These are phyloP conservation scores for Tremella fuciformis DNA, from an alignment of 768 basidiomycete species.

Conservation along the genomic window DNA sequence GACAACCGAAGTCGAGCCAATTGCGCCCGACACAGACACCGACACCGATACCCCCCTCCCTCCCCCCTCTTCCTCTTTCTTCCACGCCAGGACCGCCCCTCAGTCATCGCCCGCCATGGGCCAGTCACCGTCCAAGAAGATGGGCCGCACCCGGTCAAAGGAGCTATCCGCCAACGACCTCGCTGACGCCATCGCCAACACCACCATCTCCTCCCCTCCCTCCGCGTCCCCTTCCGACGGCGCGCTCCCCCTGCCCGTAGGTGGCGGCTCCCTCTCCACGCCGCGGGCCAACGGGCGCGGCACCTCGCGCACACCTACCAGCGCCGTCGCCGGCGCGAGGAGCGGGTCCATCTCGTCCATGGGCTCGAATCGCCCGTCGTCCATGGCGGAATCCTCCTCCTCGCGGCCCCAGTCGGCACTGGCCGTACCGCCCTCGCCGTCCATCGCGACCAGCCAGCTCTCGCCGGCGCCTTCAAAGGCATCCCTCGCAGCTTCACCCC, in stretches of 20 bases:
- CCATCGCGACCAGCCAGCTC: slow-evolving; percentile 61
- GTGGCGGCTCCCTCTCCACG: slow-evolving; percentile 22
- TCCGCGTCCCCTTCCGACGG: slow-evolving; percentile 10
- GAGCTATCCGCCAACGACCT: slow-evolving; percentile 45
- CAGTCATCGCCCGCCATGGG: slow-evolving; percentile 34
- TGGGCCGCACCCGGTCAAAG: slow-evolving; percentile 50
- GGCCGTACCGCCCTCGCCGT: slow-evolving; percentile 15
- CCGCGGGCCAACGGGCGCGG: slow-evolving; percentile 2
- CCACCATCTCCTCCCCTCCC: slow-evolving; percentile 20
- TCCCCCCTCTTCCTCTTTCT: background rate
- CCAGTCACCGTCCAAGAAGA: slow-evolving; percentile 47
- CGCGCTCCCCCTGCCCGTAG: slow-evolving; percentile 7
- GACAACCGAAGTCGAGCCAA: slow-evolving; percentile 1
- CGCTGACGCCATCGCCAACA: slow-evolving; percentile 35
- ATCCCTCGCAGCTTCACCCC: slow-evolving; percentile 70
- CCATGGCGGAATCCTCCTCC: background rate
- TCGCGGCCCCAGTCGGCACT: background rate
- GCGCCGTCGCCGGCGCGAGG: slow-evolving; percentile 2
- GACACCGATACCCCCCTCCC: background rate
- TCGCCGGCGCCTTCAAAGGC: slow-evolving; percentile 59
- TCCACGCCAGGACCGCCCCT: slow-evolving; percentile 14
- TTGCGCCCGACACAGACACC: background rate
- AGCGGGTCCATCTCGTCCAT: slow-evolving; percentile 25
- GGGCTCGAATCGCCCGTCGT: slow-evolving; percentile 9
- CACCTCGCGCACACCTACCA: background rate